Evolutionary conservation across 2,329 filamentous ascomycete species (phyloP), one percentile per base, ranked within the genome.

Genomic region (Microcyclospora tardicrescens): DNA sequence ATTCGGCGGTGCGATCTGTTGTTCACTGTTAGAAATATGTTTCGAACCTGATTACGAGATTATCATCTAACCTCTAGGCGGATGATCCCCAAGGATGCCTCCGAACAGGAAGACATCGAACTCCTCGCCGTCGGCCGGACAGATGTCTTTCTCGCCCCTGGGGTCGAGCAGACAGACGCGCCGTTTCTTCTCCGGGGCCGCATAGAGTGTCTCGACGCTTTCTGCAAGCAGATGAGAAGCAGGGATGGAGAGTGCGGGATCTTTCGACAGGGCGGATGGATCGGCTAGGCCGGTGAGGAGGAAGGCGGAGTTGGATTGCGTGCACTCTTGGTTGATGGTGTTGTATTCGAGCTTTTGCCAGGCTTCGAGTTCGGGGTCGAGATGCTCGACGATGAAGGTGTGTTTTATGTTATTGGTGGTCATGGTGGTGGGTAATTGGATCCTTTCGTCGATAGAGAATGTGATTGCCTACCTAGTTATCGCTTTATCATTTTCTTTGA

Each of bases 81-180:
- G 89, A 58, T 96, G 85, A 66, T 96, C 89, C 42, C 89, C 91
- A 45, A 98, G 66, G 54, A 98, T 98, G 11, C 91, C 91, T 34
- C 91, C 91, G 64, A 98, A 98, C 34, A 98, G 65, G 58, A 96
- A 98, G 9, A 84, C 80, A 54, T 93, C 84, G 61, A 98, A 98
- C 2, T 60, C 65, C 28, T 83, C 75, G 15, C 77, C 84, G 63
- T 98, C 91, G 42, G 81, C 78, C 0, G 91, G 91, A 35, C 72
- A 75, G 52, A 98, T 62, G 55, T 98, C 91, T 56, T 79, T 76
- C 44, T 73, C 70, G 4, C 86, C 91, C 33, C 83, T 70, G 1
- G 91, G 91, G 61, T 98, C 91, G 35, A 98, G 70, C 44, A 98
- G 70, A 59, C 91, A 96, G 34, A 96, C 83, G 44, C 75, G 75